Evolutionary conservation across 495 filamentous ascomycete species (phyloP), one percentile per base, ranked within the genome.

Genomic region (Daldinia grandis): DNA sequence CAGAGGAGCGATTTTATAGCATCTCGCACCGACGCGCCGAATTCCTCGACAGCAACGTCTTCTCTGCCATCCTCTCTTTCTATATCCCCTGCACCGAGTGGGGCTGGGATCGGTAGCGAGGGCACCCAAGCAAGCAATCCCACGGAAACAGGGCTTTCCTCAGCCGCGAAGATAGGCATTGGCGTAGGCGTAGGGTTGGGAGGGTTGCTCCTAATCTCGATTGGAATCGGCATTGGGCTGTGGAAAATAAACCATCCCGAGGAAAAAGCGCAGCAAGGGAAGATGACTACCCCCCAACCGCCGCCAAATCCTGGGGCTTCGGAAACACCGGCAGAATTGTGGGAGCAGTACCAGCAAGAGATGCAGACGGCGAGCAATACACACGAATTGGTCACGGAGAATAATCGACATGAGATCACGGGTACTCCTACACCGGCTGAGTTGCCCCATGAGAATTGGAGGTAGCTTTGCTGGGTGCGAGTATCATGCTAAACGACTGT

Each of bases 321-420:
- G 8, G 6, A 67, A 56, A 30, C 51, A 17, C 64, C 47, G 0
- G 17, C 8, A 9, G 64, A 68, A 21, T 5, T 68, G 19, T 62
- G 57, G 64, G 57, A 35, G 8, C 49, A 49, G 21, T 57, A 47
- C 19, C 64, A 62, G 25, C 50, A 50, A 17, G 58, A 58, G 24
- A 37, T 51, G 51, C 38, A 40, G 15, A 58, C 65, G n/a, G 21
- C 42, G n/a, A 51, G 40, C 5, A 68, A 62, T 21, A 50, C 50
- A 4, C 42, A 62, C 3, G 51, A 68, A 33, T 33, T 68, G 58
- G 31, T 21, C 8, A 62, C 58, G 28, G 30, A 40, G 8, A 21
- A 47, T 21, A 47, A 47, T 47, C 42, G 42, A 21, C 42, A 47
- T 12, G 42, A 47, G 17, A 47, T 47, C 21, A 24, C 9, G 9